Evolutionary conservation across 305 asterid genomes (phyloP).

Genomic region (Coffea humblotiana): DNA sequence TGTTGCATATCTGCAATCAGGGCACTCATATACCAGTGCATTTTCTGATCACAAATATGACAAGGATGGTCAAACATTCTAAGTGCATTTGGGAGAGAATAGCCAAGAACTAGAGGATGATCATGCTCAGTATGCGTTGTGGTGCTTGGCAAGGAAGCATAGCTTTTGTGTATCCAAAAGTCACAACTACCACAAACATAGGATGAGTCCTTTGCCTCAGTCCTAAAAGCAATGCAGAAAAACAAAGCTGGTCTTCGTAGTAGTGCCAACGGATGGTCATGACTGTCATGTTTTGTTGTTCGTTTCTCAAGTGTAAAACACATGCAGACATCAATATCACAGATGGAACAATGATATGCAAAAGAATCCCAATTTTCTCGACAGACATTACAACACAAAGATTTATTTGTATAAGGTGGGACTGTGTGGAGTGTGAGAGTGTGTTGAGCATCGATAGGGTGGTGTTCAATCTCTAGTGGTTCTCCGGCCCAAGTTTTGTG

Average conservation of each 20-base stretch:
- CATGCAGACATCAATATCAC: background rate
- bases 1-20: background rate
- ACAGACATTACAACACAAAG: background rate
- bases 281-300: background rate
- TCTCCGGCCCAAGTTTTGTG: background rate
- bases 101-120: background rate
- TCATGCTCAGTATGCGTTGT: background rate
- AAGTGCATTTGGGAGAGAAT: background rate
- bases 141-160: slow-evolving; percentile 1
- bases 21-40: background rate
- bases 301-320: background rate
- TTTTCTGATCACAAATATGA: background rate
- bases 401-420: background rate
- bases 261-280: background rate
- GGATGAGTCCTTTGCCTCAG: background rate
- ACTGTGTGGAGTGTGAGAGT: background rate
- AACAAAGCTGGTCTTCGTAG: background rate
- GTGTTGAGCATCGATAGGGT: background rate
- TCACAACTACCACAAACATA: background rate
- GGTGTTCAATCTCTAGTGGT: background rate
- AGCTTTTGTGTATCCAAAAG: slow-evolving; percentile 8
- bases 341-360: background rate
- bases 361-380: background rate
- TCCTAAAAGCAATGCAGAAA: slow-evolving; percentile 7
- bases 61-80: background rate